Base-by-base conservation (phyloP, 768 basidiomycete species). In the Myochromella boudieri region DNA sequence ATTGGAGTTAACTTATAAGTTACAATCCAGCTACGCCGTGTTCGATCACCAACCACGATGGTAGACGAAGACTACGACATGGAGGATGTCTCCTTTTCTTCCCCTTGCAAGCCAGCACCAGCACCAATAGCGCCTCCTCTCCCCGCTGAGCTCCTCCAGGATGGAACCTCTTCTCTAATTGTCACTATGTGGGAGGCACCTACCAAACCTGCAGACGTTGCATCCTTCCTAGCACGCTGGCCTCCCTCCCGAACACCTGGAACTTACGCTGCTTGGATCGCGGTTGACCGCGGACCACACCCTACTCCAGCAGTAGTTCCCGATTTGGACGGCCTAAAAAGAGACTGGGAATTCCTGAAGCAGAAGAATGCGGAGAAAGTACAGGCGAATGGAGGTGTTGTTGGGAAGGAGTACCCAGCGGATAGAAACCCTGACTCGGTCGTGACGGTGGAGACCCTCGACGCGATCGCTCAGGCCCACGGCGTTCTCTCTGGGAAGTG, bases 201-300 rank as follows among this genome's bases (percentile, higher is more conserved):
- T 24, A 61, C 63, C 4, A 61, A 55, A 8, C 43, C 55, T 6
- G 47, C 51, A 3, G 57, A 57, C 22, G 40, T 69, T 7, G 44
- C 64, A 15, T 46, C 60, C 4, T 70, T 67, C 37, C 43, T 66
- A 6, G 42, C 59, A 2, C 64, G 68, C 17, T 73, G 69, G 69
- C 68, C 68, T 22, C 71, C 71, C 1, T 71, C 68, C 40, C 60
- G 60, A 12, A 71, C 67, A 2, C 65, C 67, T 21, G 24, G 45
- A 4, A 42, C 51, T 7, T 65, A 64, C 29, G 64, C 64, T 6
- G 60, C 63, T 6, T 73, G 70, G 70, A 70, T 73, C 14, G 54
- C 54, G 11, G 61, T 64, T 15, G 54, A 64, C 46, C 49, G 68
- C 21, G 65, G 65, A 11, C 42, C 51, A 4, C 46, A 26, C 18